A percentile compares a stretch with the other conserved stretches of the same genome.
Conservation (phyloP, 1,284 basidiomycete species). For the Pascua sp. region DNA sequence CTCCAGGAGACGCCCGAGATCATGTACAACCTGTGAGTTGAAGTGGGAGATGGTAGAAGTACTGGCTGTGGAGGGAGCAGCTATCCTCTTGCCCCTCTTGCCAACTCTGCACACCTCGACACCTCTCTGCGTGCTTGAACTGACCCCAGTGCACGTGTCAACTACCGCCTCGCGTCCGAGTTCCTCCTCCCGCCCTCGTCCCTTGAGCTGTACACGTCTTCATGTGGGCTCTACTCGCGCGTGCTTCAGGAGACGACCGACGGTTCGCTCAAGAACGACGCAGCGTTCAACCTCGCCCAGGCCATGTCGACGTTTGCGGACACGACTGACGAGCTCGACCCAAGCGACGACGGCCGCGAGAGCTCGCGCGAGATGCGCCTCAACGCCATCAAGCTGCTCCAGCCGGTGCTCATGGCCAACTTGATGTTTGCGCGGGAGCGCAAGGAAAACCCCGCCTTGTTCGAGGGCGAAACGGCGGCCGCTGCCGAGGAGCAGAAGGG, state of each 20-base stretch:
- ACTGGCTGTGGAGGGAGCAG: too few species aligned
- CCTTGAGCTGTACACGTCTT: slow-evolving; percentile 15
- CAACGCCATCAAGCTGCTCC: slow-evolving; percentile 31
- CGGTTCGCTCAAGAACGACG: slow-evolving; percentile 38
- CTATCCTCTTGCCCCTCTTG: not conserved
- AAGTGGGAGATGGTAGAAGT: too few species aligned
- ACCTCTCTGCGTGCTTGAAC: too few species aligned
- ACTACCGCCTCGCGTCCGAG: slow-evolving; percentile 40
- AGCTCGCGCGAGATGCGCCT: slow-evolving; percentile 27
- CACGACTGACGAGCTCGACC: slow-evolving; percentile 42
- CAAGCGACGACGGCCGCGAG: slow-evolving; percentile 10
- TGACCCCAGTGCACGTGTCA: slow-evolving; percentile 40
- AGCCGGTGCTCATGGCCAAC: slow-evolving; percentile 37
- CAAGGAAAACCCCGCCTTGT: slow-evolving; percentile 7
- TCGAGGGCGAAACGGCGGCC: slow-evolving; percentile 6
- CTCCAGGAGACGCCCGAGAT: slow-evolving; percentile 38
- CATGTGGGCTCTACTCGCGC: slow-evolving; percentile 37
- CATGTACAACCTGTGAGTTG: slow-evolving; percentile 46
- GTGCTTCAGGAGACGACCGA: slow-evolving; percentile 29
- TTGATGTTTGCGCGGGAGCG: slow-evolving; percentile 21
- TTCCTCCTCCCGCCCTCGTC: slow-evolving; percentile 44
- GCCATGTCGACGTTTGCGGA: slow-evolving; percentile 22
- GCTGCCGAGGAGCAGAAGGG: slow-evolving; percentile 7
- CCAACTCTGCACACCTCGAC: too few species aligned
- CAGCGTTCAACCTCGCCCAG: slow-evolving; percentile 46